A percentile compares a stretch with the other conserved stretches of the same genome.
phyloP scores from a whole-genome alignment of 2,329 filamentous ascomycete genomes.

The Didymella pinodella region DNA sequence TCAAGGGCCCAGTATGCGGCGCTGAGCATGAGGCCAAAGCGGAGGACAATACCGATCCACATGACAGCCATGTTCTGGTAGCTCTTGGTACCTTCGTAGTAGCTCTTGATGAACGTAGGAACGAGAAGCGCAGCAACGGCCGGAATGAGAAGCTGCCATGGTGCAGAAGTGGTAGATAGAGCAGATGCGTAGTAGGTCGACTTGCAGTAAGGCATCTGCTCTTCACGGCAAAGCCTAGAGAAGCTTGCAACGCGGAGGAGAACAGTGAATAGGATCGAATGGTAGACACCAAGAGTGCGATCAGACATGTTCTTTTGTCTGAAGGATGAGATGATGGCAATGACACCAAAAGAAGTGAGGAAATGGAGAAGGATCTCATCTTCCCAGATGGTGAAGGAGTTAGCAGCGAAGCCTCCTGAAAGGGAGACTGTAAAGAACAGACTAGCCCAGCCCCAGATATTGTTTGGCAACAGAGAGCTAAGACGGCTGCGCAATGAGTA shows the following conservation, averaged over 20 bases:
- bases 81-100: slow-evolving; percentile 81
- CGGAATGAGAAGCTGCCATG: slow-evolving; percentile 86
- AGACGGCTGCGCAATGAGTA: slow-evolving; percentile 54
- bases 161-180: slow-evolving; percentile 88
- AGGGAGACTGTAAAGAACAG: slow-evolving; percentile 83
- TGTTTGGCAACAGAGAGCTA: slow-evolving; percentile 69
- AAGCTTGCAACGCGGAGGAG: slow-evolving; percentile 82
- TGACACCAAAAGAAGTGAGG: slow-evolving; percentile 82
- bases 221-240: slow-evolving; percentile 92
- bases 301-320: slow-evolving; percentile 72
- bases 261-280: slow-evolving; percentile 82
- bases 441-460: slow-evolving; percentile 88
- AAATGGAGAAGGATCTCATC: slow-evolving; percentile 94
- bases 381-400: slow-evolving; percentile 99
- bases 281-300: slow-evolving; percentile 79
- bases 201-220: slow-evolving; percentile 96
- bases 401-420: slow-evolving; percentile 93
- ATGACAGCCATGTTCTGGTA: slow-evolving; percentile 85
- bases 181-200: slow-evolving; percentile 96
- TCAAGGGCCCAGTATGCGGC: slow-evolving; percentile 90
- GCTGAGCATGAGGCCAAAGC: slow-evolving; percentile 75
- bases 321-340: slow-evolving; percentile 77
- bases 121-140: slow-evolving; percentile 75
- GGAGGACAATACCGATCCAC: slow-evolving; percentile 84
- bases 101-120: slow-evolving; percentile 78